These are phyloP conservation scores for Malus hybrid DNA, from an alignment of 331 rosid species.

Conservation along the genomic window DNA sequence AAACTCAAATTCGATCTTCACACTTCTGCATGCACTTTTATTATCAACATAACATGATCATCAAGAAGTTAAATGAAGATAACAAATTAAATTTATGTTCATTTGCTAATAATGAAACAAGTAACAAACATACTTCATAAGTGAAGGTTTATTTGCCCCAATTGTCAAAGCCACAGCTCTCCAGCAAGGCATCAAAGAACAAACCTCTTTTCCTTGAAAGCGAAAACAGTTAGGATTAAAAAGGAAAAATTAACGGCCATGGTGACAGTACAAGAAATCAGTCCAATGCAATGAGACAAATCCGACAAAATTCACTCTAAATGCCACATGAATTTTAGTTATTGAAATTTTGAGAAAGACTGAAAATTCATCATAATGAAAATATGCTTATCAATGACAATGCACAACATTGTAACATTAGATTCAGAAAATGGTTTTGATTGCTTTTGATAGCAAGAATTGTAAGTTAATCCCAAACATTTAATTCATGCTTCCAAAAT, in stretches of 20 bases:
- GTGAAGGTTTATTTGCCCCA: too few relatives aligned
- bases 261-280: background rate
- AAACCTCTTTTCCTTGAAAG: background rate
- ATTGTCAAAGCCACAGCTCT: background rate
- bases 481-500: conserved; percentile 17
- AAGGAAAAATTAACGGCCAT: background rate
- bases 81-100: background rate
- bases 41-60: too few relatives aligned
- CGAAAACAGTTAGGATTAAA: background rate
- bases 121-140: background rate
- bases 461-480: background rate
- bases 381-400: background rate
- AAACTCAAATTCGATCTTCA: too few relatives aligned
- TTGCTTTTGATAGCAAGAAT: background rate
- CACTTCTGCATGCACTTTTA: too few relatives aligned
- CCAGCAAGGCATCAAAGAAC: background rate
- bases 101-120: background rate
- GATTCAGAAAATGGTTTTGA: background rate
- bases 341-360: background rate
- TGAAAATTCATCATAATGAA: background rate
- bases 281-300: background rate
- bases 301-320: background rate
- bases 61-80: background rate
- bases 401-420: conserved; percentile 2
- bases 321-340: background rate